These are phyloP conservation scores for Leishmania gerbilli DNA, from an alignment of 208 protist species.

Conservation along the genomic window DNA sequence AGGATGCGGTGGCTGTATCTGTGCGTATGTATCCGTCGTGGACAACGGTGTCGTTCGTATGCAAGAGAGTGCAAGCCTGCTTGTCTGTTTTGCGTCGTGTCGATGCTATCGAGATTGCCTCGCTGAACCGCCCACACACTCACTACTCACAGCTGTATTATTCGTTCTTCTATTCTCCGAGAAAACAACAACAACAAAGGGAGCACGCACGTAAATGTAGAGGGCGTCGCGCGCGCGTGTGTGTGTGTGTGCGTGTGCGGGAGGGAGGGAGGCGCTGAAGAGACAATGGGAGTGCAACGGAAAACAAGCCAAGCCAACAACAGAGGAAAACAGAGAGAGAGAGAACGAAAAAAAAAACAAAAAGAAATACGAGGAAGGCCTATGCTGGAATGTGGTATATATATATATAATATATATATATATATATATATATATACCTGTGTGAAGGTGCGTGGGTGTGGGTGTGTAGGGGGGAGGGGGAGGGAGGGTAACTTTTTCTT, in stretches of 20 bases:
- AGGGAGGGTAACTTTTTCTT: neutral
- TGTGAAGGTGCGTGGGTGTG: neutral
- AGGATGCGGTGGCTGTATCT: neutral
- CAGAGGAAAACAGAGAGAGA: neutral
- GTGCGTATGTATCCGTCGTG: neutral
- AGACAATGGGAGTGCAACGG: neutral
- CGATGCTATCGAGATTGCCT: neutral
- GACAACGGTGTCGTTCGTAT: neutral
- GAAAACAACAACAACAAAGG: neutral
- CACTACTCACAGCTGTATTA: neutral
- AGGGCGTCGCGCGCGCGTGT: neutral
- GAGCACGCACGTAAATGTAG: neutral
- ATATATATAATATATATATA: neutral
- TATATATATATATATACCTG: neutral
- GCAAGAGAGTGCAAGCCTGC: neutral
- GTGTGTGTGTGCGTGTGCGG: no score
- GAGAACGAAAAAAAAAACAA: neutral
- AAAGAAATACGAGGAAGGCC: neutral
- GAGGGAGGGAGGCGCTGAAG: neutral
- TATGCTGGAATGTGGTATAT: neutral
- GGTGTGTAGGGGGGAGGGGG: neutral
- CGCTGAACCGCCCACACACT: neutral
- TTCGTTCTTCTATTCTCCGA: neutral
- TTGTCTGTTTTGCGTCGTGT: neutral
- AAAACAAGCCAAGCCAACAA: neutral